Evolutionary conservation across 2,329 filamentous ascomycete species (phyloP).

Genomic region (Nemania abortiva): DNA sequence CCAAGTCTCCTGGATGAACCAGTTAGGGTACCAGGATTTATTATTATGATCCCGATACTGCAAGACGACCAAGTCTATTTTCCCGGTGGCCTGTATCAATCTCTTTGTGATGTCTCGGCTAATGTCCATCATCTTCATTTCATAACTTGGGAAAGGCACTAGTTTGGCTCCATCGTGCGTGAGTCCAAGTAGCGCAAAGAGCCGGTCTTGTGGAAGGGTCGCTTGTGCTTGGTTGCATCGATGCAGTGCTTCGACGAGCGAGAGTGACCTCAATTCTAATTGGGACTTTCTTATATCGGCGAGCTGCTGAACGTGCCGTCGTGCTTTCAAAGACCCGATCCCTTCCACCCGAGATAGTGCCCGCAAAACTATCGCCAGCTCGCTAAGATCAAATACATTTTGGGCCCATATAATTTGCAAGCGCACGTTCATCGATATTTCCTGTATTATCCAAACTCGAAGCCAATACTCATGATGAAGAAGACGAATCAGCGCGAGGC

Average conservation of each 20-base stretch:
- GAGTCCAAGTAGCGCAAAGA: neutral
- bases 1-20: neutral
- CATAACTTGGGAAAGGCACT: neutral
- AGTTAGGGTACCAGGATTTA: neutral
- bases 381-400: neutral
- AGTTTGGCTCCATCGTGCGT: neutral
- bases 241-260: neutral
- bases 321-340: neutral
- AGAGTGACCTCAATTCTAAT: neutral
- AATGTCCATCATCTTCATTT: neutral
- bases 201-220: neutral
- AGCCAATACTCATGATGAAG: neutral
- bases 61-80: neutral
- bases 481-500: neutral
- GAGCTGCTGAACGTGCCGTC: neutral
- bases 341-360: neutral
- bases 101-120: neutral
- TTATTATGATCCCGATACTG: neutral
- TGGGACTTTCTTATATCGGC: neutral
- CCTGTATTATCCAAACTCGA: neutral
- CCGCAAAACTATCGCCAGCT: neutral
- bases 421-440: neutral
- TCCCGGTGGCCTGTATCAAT: neutral
- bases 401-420: neutral
- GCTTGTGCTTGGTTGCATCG: neutral